Evolutionary conservation across 192 early-diverging fungal species (phyloP).

Genomic region (Mortierella hygrophila): DNA sequence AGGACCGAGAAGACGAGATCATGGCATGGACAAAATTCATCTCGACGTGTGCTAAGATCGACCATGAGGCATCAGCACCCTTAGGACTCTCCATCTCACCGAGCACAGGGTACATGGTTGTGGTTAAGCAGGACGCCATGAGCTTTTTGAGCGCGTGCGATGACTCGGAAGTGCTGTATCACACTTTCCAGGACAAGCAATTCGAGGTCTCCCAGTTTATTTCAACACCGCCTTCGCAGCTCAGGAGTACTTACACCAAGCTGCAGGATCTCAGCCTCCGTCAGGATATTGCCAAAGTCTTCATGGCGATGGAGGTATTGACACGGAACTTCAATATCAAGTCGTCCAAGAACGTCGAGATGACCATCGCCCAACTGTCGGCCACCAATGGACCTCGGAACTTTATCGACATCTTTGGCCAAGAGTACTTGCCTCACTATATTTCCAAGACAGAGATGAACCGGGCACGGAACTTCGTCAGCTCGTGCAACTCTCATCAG

Average conservation of each 20-base stretch:
- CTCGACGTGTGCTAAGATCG: conserved; percentile 45
- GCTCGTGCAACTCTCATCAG: conserved; percentile 22
- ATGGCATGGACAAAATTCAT: conserved; percentile 42
- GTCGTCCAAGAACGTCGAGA: conserved; percentile 29
- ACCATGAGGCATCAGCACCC: conserved; percentile 37
- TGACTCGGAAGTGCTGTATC: conserved; percentile 48
- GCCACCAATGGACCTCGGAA: conserved; percentile 30
- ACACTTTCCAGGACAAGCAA: conserved; percentile 48
- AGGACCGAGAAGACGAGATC: conserved; percentile 28
- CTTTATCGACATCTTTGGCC: conserved; percentile 33
- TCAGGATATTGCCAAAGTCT: conserved; percentile 32
- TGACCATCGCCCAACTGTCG: conserved; percentile 20
- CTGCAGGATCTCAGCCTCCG: conserved; percentile 35
- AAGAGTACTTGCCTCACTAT: conserved; percentile 25
- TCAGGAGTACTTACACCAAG: conserved; percentile 35
- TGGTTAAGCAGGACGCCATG: conserved; percentile 42
- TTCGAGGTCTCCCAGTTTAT: conserved; percentile 45
- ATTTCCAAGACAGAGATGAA: conserved; percentile 48
- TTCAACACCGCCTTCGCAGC: conserved; percentile 40
- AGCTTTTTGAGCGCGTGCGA: conserved; percentile 53
- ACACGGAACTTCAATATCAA: conserved; percentile 17
- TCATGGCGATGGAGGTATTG: conserved; percentile 36
- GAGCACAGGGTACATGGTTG: conserved; percentile 45
- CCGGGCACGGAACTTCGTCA: conserved; percentile 33
- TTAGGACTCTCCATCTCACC: conserved; percentile 34